phyloP scores from a whole-genome alignment of 2,329 filamentous ascomycete species.

The Talaromyces marneffei region DNA sequence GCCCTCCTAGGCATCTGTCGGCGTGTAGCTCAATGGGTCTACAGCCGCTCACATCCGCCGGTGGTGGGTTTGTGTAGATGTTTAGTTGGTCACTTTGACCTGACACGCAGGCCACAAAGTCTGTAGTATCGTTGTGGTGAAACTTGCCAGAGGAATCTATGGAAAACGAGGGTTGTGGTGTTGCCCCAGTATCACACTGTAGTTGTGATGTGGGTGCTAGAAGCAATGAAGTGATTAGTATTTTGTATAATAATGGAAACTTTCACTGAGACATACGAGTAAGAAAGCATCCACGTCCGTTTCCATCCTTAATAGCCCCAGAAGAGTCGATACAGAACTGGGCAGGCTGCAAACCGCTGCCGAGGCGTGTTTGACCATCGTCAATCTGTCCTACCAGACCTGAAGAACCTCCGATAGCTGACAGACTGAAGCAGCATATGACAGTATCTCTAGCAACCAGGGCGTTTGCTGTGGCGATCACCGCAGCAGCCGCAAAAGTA shows the following conservation, averaged over 20 bases:
- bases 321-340: conserved; percentile 52
- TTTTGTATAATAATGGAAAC: background rate
- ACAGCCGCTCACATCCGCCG: conserved; percentile 30
- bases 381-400: conserved; percentile 55
- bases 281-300: conserved; percentile 57
- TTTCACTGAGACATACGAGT: conserved; percentile 45
- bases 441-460: conserved; percentile 32
- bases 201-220: conserved; percentile 53
- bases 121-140: conserved; percentile 45
- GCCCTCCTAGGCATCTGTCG: conserved; percentile 29
- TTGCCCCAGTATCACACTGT: conserved; percentile 55
- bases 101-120: conserved; percentile 59
- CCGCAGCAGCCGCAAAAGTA: conserved; percentile 33
- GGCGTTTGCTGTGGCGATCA: conserved; percentile 40
- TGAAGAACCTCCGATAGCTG: conserved; percentile 44
- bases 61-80: conserved; percentile 35
- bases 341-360: conserved; percentile 43
- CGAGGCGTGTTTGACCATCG: conserved; percentile 59
- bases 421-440: conserved; percentile 50
- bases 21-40: conserved; percentile 29
- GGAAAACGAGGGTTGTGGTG: conserved; percentile 51
- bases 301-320: conserved; percentile 51
- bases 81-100: conserved; percentile 36
- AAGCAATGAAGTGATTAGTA: background rate
- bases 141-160: conserved; percentile 51